Conservation (phyloP, 2,329 filamentous ascomycete genomes). For the Sporothrix sp. region DNA sequence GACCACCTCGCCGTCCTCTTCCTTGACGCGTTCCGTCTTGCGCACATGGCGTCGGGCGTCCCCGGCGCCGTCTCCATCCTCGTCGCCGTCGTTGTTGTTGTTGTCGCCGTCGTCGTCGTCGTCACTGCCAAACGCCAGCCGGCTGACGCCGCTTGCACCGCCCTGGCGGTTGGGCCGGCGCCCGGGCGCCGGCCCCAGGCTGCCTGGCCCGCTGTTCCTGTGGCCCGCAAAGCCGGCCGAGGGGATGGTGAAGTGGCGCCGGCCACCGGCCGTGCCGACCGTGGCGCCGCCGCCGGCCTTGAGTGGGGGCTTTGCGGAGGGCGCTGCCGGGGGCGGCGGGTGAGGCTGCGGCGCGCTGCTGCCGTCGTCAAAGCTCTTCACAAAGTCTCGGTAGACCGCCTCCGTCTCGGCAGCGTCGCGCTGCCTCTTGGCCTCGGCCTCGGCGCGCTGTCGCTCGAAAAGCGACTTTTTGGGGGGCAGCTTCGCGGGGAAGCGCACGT, state of each 20-base stretch:
- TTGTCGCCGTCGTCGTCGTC: constrained; percentile 54
- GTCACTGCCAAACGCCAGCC: constrained; percentile 33
- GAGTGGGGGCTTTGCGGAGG: constrained; percentile 22
- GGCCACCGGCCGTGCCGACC: constrained; percentile 29
- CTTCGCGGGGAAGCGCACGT: constrained; percentile 27
- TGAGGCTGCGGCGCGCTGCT: too few relatives aligned
- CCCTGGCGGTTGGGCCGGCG: constrained; percentile 17
- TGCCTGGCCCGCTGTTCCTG: constrained; percentile 51
- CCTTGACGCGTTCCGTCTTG: neutral
- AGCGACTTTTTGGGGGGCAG: constrained; percentile 59
- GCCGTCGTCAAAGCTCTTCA: constrained; percentile 65
- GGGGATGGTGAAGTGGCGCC: constrained; percentile 56
- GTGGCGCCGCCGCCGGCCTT: constrained; percentile 16
- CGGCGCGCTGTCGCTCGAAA: constrained; percentile 81
- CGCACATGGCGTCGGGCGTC: neutral
- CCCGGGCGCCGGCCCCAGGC: constrained; percentile 43
- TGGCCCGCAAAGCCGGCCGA: constrained; percentile 35
- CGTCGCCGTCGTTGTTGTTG: constrained; percentile 43
- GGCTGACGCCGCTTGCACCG: constrained; percentile 20
- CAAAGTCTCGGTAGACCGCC: constrained; percentile 77
- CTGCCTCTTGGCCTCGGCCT: constrained; percentile 77
- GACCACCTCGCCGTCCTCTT: neutral
- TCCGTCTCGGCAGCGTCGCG: constrained; percentile 81
- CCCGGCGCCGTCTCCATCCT: neutral
- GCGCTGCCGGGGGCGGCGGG: constrained; percentile 30